Evolutionary conservation across 1,284 basidiomycete genomes (phyloP).

Genomic region (Boletellus deceptivus): DNA sequence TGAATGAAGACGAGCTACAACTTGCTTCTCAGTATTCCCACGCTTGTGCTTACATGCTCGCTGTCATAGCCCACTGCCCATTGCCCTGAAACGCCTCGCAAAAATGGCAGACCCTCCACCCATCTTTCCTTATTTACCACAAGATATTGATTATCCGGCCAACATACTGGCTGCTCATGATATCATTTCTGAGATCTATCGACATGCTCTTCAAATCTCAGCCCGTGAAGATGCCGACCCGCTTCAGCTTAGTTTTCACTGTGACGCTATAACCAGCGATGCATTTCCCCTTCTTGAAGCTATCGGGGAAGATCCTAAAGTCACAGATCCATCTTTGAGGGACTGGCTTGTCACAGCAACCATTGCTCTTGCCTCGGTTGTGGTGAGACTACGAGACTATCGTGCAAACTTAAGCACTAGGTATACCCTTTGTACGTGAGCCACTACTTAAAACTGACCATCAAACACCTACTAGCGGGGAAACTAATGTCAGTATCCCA

Average conservation of each 20-base stretch:
- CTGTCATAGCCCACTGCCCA: too few species aligned
- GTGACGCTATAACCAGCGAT: background rate
- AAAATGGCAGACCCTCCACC: too few species aligned
- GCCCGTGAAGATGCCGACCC: background rate
- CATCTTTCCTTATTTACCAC: too few species aligned
- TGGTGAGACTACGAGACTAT: background rate
- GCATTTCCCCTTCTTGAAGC: conserved; percentile 1
- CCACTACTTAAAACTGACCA: background rate
- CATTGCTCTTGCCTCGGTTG: background rate
- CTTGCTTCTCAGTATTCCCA: too few species aligned
- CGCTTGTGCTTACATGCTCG: too few species aligned
- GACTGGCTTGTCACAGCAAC: background rate
- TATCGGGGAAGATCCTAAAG: background rate
- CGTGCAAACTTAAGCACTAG: background rate
- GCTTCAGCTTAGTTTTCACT: background rate
- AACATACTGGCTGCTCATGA: background rate
- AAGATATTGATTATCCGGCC: background rate
- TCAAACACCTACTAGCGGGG: background rate
- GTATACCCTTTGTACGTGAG: background rate
- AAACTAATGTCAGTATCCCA: background rate
- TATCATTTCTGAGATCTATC: background rate
- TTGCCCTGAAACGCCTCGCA: too few species aligned
- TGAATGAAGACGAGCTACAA: too few species aligned
- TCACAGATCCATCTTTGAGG: background rate
- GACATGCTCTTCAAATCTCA: background rate